phyloP scores from a whole-genome alignment of 768 basidiomycete species.

The Boletellus emodensis region DNA sequence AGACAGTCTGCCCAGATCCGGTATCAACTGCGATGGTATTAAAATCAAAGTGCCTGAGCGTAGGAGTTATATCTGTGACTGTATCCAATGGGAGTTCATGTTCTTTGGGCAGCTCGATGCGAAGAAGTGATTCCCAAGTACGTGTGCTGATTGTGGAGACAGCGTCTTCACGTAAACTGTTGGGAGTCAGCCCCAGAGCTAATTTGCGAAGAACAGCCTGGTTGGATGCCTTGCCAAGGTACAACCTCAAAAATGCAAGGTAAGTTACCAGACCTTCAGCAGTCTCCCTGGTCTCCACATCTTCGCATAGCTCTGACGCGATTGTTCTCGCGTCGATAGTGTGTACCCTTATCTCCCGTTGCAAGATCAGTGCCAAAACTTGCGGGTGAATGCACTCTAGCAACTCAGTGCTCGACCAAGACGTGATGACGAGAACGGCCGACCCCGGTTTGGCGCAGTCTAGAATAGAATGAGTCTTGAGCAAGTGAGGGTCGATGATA shows the following conservation, averaged over 20 bases:
- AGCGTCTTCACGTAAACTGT: slow-evolving; percentile 37
- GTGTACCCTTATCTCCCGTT: slow-evolving; percentile 55
- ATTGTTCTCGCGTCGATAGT: slow-evolving; percentile 55
- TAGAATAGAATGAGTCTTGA: slow-evolving; percentile 75
- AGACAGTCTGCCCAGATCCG: slow-evolving; percentile 51
- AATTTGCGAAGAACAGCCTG: slow-evolving; percentile 51
- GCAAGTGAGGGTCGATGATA: slow-evolving; percentile 69
- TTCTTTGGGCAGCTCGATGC: slow-evolving; percentile 42
- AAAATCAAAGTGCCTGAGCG: slow-evolving; percentile 58
- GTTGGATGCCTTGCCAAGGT: slow-evolving; percentile 61
- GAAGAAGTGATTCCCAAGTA: slow-evolving; percentile 65
- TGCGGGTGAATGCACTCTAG: slow-evolving; percentile 58
- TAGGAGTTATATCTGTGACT: slow-evolving; percentile 20
- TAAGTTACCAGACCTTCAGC: slow-evolving; percentile 60
- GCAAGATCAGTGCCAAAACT: slow-evolving; percentile 37
- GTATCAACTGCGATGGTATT: slow-evolving; percentile 74
- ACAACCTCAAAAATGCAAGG: slow-evolving; percentile 82
- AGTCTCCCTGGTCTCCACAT: slow-evolving; percentile 36
- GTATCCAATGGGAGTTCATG: slow-evolving; percentile 17
- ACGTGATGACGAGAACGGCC: slow-evolving; percentile 66
- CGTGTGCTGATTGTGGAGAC: slow-evolving; percentile 51
- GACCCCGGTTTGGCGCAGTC: slow-evolving; percentile 63
- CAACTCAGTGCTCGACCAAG: slow-evolving; percentile 76
- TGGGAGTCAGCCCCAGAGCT: slow-evolving; percentile 44
- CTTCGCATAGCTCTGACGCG: slow-evolving; percentile 33